These are phyloP conservation scores for Fusarium sp. DNA, from an alignment of 2,329 filamentous ascomycete genomes.

Conservation along the genomic window DNA sequence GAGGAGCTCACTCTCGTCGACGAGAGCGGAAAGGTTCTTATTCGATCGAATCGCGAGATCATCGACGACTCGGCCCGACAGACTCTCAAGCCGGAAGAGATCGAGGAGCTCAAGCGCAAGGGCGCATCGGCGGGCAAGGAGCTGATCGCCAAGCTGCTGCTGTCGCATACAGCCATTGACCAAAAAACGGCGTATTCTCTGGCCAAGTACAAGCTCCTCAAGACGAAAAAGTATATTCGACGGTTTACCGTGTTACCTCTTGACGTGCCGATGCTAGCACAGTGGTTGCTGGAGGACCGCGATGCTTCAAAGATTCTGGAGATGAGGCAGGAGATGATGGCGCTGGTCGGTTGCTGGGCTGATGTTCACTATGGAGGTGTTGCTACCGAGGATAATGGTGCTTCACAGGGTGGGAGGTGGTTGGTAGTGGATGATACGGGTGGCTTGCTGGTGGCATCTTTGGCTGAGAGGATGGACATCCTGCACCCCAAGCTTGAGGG, in stretches of 20 bases:
- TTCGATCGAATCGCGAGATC: slow-evolving; percentile 67
- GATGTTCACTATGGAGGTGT: slow-evolving; percentile 77
- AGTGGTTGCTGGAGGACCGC: slow-evolving; percentile 82
- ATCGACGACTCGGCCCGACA: slow-evolving; percentile 75
- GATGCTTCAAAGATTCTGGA: slow-evolving; percentile 86
- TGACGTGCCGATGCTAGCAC: slow-evolving; percentile 78
- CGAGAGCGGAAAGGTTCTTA: slow-evolving; percentile 57
- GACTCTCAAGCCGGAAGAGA: slow-evolving; percentile 78
- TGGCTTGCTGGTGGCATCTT: slow-evolving; percentile 81
- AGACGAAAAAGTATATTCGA: slow-evolving; percentile 92
- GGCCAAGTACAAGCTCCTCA: slow-evolving; percentile 95
- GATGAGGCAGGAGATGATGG: slow-evolving; percentile 84
- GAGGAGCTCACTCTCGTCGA: slow-evolving; percentile 57
- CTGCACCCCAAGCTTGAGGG: slow-evolving; percentile 62
- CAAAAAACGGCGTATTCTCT: slow-evolving; percentile 95
- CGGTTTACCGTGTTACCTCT: slow-evolving; percentile 87
- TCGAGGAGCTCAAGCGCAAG: slow-evolving; percentile 78
- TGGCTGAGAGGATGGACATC: slow-evolving; percentile 91
- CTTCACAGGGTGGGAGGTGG: slow-evolving; percentile 66
- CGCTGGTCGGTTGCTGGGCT: slow-evolving; percentile 85
- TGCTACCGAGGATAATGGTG: slow-evolving; percentile 40
- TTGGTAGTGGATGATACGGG: slow-evolving; percentile 88
- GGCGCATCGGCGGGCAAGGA: slow-evolving; percentile 85
- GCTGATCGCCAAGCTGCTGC: slow-evolving; percentile 90
- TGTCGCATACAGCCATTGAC: slow-evolving; percentile 88